phyloP scores from a whole-genome alignment of 805 yeast species.

The Starmerella scarabaei region DNA sequence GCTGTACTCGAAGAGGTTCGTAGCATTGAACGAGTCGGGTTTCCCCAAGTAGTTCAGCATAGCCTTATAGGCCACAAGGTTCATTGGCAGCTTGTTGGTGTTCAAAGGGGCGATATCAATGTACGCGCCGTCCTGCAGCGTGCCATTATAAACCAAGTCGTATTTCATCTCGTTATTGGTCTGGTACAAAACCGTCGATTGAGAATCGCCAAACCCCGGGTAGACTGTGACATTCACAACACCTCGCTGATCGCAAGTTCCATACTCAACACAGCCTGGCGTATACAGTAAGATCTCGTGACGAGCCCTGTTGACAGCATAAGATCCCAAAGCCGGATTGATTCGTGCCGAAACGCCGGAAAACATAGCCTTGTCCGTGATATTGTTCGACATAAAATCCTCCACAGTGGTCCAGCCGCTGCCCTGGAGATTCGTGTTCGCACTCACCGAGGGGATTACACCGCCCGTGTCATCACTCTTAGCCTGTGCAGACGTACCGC shows the following conservation, averaged over 20 bases:
- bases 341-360: conserved; percentile 36
- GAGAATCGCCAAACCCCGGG: conserved; percentile 34
- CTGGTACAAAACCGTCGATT: conserved; percentile 50
- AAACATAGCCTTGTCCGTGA: conserved; percentile 25
- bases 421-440: neutral
- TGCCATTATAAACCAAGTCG: conserved; percentile 64
- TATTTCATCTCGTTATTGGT: conserved; percentile 70
- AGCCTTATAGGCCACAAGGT: conserved; percentile 61
- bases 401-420: conserved; percentile 15
- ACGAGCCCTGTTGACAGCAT: conserved; percentile 51
- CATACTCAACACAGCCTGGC: conserved; percentile 69
- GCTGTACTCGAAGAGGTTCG: conserved; percentile 59
- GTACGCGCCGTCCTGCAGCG: conserved; percentile 36
- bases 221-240: conserved; percentile 61
- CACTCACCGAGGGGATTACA: neutral
- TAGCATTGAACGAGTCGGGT: conserved; percentile 31
- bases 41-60: conserved; percentile 32
- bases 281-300: conserved; percentile 65
- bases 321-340: conserved; percentile 39
- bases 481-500: neutral
- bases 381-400: conserved; percentile 23
- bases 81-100: conserved; percentile 28
- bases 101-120: conserved; percentile 24
- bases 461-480: neutral
- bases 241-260: conserved; percentile 59